Evolutionary conservation across 2,329 filamentous ascomycete genomes (phyloP).

Genomic region (Sphaerulina vaccinii): DNA sequence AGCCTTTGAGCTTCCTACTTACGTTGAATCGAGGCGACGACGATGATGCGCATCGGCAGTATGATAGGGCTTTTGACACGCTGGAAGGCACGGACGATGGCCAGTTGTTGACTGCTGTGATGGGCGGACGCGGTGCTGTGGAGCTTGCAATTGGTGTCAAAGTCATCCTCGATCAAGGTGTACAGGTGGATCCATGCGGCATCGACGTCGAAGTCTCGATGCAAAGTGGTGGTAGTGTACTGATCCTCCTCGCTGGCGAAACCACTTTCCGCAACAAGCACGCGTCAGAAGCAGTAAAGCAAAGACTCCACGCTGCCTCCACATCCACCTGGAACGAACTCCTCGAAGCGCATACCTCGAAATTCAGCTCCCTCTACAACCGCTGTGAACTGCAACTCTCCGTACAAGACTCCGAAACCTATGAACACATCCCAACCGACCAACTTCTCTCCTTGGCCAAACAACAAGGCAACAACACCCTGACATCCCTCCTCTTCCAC

Average conservation of each 20-base stretch:
- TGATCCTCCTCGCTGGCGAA: constrained; percentile 1
- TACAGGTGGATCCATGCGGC: background rate
- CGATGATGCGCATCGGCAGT: background rate
- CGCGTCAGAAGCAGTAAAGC: constrained; percentile 8
- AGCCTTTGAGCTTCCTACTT: background rate
- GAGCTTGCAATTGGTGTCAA: constrained; percentile 5
- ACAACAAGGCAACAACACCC: constrained; percentile 34
- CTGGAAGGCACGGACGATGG: background rate
- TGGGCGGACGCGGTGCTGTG: background rate
- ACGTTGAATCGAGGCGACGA: constrained; percentile 6
- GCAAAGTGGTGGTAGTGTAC: background rate
- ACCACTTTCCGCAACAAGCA: constrained; percentile 10
- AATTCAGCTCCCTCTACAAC: background rate
- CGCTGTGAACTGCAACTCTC: background rate
- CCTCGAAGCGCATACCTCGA: background rate
- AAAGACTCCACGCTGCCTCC: background rate
- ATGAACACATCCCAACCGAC: background rate
- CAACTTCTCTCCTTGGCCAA: constrained; percentile 39
- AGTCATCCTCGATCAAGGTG: background rate
- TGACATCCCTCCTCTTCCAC: constrained; percentile 55
- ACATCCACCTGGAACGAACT: background rate
- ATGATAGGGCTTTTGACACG: constrained; percentile 2
- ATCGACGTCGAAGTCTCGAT: constrained; percentile 3
- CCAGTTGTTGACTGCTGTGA: background rate
- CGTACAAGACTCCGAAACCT: background rate